A percentile compares a stretch with the other conserved stretches of the same genome.
phyloP scores from a whole-genome alignment of 352 stramenopile genomes.

The Phytophthora brassicae region DNA sequence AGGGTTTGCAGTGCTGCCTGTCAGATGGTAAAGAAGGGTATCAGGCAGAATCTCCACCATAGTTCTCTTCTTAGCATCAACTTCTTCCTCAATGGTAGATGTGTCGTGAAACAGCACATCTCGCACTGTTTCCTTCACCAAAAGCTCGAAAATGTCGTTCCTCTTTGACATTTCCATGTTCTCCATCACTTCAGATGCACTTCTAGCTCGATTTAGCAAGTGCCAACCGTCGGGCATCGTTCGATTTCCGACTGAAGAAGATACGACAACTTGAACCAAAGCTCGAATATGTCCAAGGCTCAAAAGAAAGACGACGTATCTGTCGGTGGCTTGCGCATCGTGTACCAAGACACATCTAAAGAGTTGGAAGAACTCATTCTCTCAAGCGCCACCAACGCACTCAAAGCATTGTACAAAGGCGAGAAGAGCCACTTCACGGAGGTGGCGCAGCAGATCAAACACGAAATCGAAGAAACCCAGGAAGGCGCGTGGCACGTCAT shows the following conservation, averaged over 20 bases:
- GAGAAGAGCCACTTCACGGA: slow-evolving; percentile 86
- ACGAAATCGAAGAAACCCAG: slow-evolving; percentile 69
- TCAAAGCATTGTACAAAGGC: slow-evolving; percentile 83
- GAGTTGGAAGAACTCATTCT: slow-evolving; percentile 77
- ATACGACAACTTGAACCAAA: not conserved
- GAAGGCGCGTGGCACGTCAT: slow-evolving; percentile 81
- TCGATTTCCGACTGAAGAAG: slow-evolving; percentile 16
- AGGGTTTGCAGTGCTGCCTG: not conserved
- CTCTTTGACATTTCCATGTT: slow-evolving; percentile 5
- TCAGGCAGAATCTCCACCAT: not conserved
- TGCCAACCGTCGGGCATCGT: slow-evolving; percentile 6
- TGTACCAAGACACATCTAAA: slow-evolving; percentile 71
- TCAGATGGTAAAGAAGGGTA: slow-evolving; percentile 14
- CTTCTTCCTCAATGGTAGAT: not conserved
- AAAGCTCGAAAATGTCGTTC: slow-evolving; percentile 36
- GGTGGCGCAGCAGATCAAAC: slow-evolving; percentile 79
- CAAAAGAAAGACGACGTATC: slow-evolving; percentile 81
- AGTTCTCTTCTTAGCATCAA: not conserved
- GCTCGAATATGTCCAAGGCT: slow-evolving; percentile 60
- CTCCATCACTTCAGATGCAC: not conserved
- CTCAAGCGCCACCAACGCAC: slow-evolving; percentile 69
- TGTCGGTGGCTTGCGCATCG: slow-evolving; percentile 62
- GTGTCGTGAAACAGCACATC: slow-evolving; percentile 38
- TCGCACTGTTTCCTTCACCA: slow-evolving; percentile 49
- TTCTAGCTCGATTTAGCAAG: slow-evolving; percentile 14